These are phyloP conservation scores for Acacia melanoxylon DNA, from an alignment of 306 rosid species.

Conservation along the genomic window DNA sequence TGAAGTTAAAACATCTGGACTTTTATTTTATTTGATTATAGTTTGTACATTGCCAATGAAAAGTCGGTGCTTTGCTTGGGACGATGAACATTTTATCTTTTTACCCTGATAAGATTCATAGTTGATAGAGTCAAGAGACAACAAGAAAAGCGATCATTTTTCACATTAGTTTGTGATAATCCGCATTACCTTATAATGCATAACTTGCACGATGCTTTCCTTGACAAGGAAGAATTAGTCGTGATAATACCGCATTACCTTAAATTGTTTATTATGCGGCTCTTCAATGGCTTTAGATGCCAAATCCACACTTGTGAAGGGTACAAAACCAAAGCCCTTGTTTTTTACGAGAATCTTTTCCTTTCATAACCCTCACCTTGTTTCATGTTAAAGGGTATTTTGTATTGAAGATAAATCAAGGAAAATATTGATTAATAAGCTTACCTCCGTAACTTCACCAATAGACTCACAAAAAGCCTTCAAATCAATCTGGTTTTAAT, in stretches of 20 bases:
- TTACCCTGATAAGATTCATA: slow-evolving; percentile 58
- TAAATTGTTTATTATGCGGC: slow-evolving; percentile 70
- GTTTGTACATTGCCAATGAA: slow-evolving; percentile 93
- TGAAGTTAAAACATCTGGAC: too few species aligned
- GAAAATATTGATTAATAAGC: slow-evolving; percentile 19
- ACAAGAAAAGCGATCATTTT: background rate
- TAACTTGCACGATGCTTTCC: slow-evolving; percentile 4
- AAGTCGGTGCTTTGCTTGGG: slow-evolving; percentile 95
- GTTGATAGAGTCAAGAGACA: slow-evolving; percentile 26
- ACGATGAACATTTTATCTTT: slow-evolving; percentile 83
- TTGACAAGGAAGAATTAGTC: background rate
- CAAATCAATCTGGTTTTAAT: too few species aligned
- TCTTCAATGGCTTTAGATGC: slow-evolving; percentile 89
- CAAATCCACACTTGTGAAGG: slow-evolving; percentile 71
- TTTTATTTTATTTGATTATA: too few species aligned
- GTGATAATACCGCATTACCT: slow-evolving; percentile 50
- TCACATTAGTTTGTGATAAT: slow-evolving; percentile 14
- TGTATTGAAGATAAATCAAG: background rate
- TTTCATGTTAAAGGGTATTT: slow-evolving; percentile 23
- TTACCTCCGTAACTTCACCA: slow-evolving; percentile 87
- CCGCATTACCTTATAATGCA: slow-evolving; percentile 12
- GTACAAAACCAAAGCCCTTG: slow-evolving; percentile 89
- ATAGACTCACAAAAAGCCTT: slow-evolving; percentile 67
- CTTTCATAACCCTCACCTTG: slow-evolving; percentile 95
- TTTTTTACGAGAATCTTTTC: slow-evolving; percentile 72